These are phyloP conservation scores for Globisporangium ultimum DNA, from an alignment of 352 stramenopile species.

Conservation along the genomic window DNA sequence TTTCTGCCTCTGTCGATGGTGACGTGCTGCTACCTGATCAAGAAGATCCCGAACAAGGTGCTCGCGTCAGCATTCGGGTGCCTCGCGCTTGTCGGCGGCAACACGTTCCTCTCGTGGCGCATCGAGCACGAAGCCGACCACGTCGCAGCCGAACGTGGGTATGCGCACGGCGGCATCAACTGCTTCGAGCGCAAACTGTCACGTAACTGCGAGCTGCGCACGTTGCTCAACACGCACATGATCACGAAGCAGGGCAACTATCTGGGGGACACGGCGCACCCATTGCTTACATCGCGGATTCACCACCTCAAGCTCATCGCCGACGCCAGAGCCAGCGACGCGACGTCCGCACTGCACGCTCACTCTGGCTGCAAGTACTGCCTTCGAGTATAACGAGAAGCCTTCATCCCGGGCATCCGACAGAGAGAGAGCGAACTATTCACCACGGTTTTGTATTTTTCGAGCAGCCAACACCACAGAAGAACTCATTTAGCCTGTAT, in stretches of 20 bases:
- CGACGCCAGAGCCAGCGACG: conserved; percentile 3
- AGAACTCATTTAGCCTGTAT: no score
- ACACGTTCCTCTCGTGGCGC: conserved; percentile 72
- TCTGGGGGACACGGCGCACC: conserved; percentile 73
- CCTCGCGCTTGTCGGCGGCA: conserved; percentile 40
- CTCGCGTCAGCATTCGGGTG: conserved; percentile 46
- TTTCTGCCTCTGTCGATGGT: conserved; percentile 68
- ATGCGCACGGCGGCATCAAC: conserved; percentile 58
- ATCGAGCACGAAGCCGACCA: conserved; percentile 82
- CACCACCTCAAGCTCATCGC: conserved; percentile 56
- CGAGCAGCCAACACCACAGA: no score
- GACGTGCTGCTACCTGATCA: conserved; percentile 42
- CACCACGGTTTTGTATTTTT: not conserved
- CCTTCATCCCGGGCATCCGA: not conserved
- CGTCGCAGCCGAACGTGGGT: conserved; percentile 63
- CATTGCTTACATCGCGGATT: conserved; percentile 71
- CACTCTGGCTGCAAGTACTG: conserved; percentile 16
- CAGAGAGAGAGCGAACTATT: not conserved
- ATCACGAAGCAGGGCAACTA: conserved; percentile 83
- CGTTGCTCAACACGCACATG: conserved; percentile 50
- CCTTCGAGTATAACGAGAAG: conserved; percentile 7
- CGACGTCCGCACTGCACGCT: not conserved
- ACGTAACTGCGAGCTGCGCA: conserved; percentile 70
- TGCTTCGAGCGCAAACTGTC: conserved; percentile 76
- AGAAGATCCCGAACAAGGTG: conserved; percentile 76